A percentile compares a stretch with the other conserved stretches of the same genome.
Conservation (phyloP, 2,329 filamentous ascomycete genomes). For the Trichoderma aggressivum region DNA sequence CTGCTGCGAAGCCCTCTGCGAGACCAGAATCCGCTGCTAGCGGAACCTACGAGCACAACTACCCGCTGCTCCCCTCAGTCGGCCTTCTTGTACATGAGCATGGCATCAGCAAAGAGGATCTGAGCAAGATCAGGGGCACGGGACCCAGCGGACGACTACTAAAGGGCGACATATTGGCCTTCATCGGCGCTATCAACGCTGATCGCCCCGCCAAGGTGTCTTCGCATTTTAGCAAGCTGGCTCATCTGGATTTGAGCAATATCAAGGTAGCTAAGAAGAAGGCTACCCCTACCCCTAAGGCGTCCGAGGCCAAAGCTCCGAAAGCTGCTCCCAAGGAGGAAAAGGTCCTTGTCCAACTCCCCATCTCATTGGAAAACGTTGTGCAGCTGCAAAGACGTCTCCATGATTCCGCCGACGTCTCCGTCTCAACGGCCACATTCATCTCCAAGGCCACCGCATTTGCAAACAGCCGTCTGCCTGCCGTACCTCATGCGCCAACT, state of each 20-base stretch:
- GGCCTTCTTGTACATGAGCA: constrained; percentile 76
- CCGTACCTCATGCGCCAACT: constrained; percentile 58
- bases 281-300: constrained; percentile 37
- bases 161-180: constrained; percentile 93
- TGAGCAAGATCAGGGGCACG: constrained; percentile 78
- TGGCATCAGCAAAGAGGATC: constrained; percentile 69
- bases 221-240: constrained; percentile 67
- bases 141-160: constrained; percentile 85
- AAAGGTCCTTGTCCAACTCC: constrained; percentile 62
- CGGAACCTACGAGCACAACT: constrained; percentile 61
- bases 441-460: constrained; percentile 79
- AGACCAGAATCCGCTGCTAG: constrained; percentile 32
- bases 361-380: constrained; percentile 76
- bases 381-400: constrained; percentile 78
- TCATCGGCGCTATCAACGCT: constrained; percentile 72
- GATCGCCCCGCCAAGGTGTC: constrained; percentile 70
- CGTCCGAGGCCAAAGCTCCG: constrained; percentile 39
- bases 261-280: constrained; percentile 72
- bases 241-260: constrained; percentile 89
- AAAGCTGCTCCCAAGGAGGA: constrained; percentile 45
- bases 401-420: constrained; percentile 71
- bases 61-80: constrained; percentile 80
- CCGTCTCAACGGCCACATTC: constrained; percentile 81
- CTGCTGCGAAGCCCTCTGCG: constrained; percentile 23
- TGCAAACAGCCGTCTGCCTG: constrained; percentile 83